phyloP scores from a whole-genome alignment of 2,329 filamentous ascomycete genomes.

The Ophiostoma piceae region DNA sequence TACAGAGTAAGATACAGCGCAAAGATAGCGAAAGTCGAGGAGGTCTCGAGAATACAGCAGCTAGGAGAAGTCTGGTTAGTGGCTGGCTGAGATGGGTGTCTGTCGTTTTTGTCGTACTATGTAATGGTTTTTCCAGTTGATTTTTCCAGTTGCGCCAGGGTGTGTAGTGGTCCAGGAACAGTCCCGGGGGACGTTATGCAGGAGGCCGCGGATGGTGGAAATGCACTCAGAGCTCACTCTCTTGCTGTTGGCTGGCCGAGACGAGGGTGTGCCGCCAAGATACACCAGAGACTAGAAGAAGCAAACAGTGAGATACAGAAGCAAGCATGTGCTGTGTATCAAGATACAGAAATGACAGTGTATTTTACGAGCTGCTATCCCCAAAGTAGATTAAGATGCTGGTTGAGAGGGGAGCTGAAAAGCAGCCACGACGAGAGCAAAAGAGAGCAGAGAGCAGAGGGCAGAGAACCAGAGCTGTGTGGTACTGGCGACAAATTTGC shows the following conservation, averaged over 20 bases:
- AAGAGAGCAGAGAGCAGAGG: background rate
- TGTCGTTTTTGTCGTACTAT: background rate
- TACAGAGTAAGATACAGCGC: too few species aligned
- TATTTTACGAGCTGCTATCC: background rate
- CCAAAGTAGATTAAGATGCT: background rate
- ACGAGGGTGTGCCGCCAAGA: constrained; percentile 1
- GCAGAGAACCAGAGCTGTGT: background rate
- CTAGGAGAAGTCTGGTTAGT: background rate
- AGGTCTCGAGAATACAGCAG: background rate
- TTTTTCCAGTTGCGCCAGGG: constrained; percentile 14
- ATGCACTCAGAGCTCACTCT: background rate
- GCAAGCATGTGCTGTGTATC: background rate
- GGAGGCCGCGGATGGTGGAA: constrained; percentile 13
- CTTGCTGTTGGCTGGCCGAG: background rate
- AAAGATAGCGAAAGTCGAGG: too few species aligned
- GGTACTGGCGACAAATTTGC: background rate
- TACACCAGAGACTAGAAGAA: background rate
- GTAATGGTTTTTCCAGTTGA: background rate
- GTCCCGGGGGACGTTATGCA: constrained; percentile 7
- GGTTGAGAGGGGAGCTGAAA: background rate
- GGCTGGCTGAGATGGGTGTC: background rate
- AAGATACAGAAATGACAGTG: background rate
- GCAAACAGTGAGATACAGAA: background rate
- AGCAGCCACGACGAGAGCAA: background rate
- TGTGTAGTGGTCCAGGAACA: constrained; percentile 12